Conservation (phyloP, 495 filamentous ascomycete species). For the Terfezia boudieri region DNA sequence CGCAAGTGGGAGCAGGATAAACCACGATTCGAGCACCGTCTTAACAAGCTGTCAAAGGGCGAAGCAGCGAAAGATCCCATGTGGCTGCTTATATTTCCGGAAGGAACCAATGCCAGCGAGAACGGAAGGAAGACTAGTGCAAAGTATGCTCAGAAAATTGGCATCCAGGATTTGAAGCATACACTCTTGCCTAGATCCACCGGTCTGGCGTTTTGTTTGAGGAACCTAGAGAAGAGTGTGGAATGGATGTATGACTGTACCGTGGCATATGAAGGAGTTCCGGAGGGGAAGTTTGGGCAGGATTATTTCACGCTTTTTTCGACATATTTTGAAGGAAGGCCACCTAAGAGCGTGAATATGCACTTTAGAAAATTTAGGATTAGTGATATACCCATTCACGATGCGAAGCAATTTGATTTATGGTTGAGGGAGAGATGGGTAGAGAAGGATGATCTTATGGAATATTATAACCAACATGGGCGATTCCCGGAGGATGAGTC, state of each 20-base stretch:
- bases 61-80: slow-evolving; percentile 43
- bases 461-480: slow-evolving; percentile 44
- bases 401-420: slow-evolving; percentile 38
- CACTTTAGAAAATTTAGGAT: slow-evolving; percentile 56
- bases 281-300: slow-evolving; percentile 50
- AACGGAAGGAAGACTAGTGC: slow-evolving; percentile 41
- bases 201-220: slow-evolving; percentile 51
- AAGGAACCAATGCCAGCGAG: slow-evolving; percentile 55
- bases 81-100: slow-evolving; percentile 72
- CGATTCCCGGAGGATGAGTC: slow-evolving; percentile 38
- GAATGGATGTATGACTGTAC: slow-evolving; percentile 75
- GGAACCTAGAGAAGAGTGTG: slow-evolving; percentile 44
- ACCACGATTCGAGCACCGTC: slow-evolving; percentile 40
- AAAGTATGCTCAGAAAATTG: slow-evolving; percentile 45
- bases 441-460: slow-evolving; percentile 58
- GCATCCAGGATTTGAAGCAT: slow-evolving; percentile 43
- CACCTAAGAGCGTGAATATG: slow-evolving; percentile 68
- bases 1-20: slow-evolving; percentile 64
- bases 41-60: slow-evolving; percentile 42
- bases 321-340: slow-evolving; percentile 53
- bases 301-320: slow-evolving; percentile 49
- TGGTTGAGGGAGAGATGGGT: slow-evolving; percentile 58
- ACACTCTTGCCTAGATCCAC: slow-evolving; percentile 52
- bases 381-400: slow-evolving; percentile 41
- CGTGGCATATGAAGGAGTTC: slow-evolving; percentile 60